Base-by-base conservation (phyloP, 192 early-diverging fungal species). In the Helicostylum pulchrum region DNA sequence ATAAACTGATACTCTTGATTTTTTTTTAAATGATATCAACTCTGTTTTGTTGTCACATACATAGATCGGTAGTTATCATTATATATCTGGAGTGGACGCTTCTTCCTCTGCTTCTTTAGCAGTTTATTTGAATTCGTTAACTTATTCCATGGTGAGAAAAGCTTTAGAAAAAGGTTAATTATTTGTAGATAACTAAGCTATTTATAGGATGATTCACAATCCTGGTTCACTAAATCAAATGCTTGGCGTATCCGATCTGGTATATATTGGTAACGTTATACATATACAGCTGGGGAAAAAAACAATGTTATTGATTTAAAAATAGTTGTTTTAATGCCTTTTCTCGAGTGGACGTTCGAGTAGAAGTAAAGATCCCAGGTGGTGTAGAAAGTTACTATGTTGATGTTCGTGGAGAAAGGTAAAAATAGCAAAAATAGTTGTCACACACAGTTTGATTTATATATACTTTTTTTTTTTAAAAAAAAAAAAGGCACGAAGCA, bases 341-440 rank as follows among this genome's bases (percentile, higher is more conserved):
- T 67, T 95, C 96, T 6, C 85, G 94, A 19, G 90, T 97, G 7
- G 97, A 99, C 78, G 86, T 99, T 45, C 87, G 97, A 42, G 97
- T 99, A n/a, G 93, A 97, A 76, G 94, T 99, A 32, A 89, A 92
- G 61, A 98, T 98, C 70, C 97, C 97, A 10, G 97, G 97, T 58
- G 95, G 97, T 46, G 97, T 99, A 4, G 96, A 97, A 56, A 86
- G 88, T 54, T 96, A 96, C 59, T 82, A 86, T 11, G 88, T 99
- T 6, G 95, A 94, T 58, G 71, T 90, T 39, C 80, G 90, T 12
- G 97, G 97, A 36, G 95, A 99, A 70, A 86, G 83, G 91, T 92
- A 77, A 50, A 49, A 19, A 8, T 9, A 30, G 23, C 17, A 11
- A 52, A 52, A 30, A 52, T 23, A 52, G 36, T 66, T 4, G 14